Evolutionary conservation across 768 basidiomycete species (phyloP).

Genomic region (Stropharia rugosoannulata): DNA sequence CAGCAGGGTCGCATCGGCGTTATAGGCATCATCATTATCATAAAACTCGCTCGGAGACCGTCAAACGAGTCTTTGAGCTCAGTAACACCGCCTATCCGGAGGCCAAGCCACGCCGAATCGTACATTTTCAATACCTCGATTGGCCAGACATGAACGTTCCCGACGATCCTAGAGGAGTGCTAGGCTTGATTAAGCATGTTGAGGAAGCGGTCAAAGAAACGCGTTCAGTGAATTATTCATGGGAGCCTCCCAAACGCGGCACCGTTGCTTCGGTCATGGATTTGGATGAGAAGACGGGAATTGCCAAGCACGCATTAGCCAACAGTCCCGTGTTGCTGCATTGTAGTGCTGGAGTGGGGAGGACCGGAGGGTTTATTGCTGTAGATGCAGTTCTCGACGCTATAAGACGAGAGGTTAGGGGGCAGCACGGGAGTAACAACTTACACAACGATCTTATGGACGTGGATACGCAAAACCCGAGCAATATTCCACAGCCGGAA

Average conservation of each 20-base stretch:
- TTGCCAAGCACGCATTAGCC: constrained; percentile 51
- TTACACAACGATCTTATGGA: constrained; percentile 25
- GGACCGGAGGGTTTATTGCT: constrained; percentile 92
- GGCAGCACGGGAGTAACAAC: constrained; percentile 7
- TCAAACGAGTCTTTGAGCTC: constrained; percentile 70
- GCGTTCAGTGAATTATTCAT: constrained; percentile 13
- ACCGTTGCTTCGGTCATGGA: constrained; percentile 28
- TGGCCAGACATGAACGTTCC: constrained; percentile 99
- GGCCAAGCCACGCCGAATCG: constrained; percentile 61
- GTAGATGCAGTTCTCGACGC: constrained; percentile 85
- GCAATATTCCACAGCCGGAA: constrained; percentile 4
- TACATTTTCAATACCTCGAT: constrained; percentile 89
- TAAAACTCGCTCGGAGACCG: constrained; percentile 26
- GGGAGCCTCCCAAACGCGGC: constrained; percentile 3
- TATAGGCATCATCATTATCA: constrained; percentile 24
- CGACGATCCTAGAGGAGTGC: constrained; percentile 71
- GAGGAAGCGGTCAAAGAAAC: constrained; percentile 43
- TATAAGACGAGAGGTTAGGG: constrained; percentile 56
- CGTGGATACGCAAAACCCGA: constrained; percentile 19
- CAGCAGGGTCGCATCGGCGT: constrained; percentile 13
- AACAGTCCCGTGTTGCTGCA: constrained; percentile 73
- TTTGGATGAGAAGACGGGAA: constrained; percentile 54
- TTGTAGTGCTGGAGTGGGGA: constrained; percentile 93
- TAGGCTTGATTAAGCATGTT: constrained; percentile 75
- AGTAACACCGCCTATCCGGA: constrained; percentile 59